phyloP scores from a whole-genome alignment of 192 early-diverging fungal species.

The Phlyctochytrium planicorne region DNA sequence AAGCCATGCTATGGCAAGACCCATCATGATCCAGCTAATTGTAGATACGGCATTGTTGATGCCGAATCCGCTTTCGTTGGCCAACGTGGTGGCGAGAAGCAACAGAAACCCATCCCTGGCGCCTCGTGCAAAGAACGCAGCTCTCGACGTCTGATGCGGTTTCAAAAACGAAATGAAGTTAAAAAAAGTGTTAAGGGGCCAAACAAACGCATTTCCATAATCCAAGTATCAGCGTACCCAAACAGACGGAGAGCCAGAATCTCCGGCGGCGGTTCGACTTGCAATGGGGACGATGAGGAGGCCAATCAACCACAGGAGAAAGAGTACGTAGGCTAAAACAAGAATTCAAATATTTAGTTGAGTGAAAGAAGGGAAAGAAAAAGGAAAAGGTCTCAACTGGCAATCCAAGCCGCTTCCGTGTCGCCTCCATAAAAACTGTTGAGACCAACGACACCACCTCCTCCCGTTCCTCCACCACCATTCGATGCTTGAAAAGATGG shows the following conservation, averaged over 20 bases:
- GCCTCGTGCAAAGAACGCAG: slow-evolving; percentile 20
- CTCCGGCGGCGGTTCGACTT: neutral
- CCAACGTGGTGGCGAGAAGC: slow-evolving; percentile 23
- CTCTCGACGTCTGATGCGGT: neutral
- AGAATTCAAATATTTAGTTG: neutral
- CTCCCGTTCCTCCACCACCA: neutral
- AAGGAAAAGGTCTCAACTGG: neutral
- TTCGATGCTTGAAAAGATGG: no score
- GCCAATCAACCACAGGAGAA: neutral
- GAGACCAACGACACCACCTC: neutral
- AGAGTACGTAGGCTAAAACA: neutral
- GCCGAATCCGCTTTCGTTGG: slow-evolving; percentile 26
- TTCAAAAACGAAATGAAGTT: no score
- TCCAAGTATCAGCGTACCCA: no score
- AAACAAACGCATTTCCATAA: no score
- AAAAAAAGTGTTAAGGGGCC: no score
- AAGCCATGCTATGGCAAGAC: neutral
- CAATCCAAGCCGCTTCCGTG: neutral
- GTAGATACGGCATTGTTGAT: slow-evolving; percentile 13
- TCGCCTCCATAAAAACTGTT: neutral
- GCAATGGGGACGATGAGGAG: slow-evolving; percentile 2
- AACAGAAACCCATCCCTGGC: slow-evolving; percentile 34
- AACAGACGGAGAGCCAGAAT: no score
- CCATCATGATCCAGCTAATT: slow-evolving; percentile 21
- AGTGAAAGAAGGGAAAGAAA: neutral